A percentile compares a stretch with the other conserved stretches of the same genome.
phyloP scores from a whole-genome alignment of 371 early-diverging fungal genomes.

The Sporodiniella umbellata region DNA sequence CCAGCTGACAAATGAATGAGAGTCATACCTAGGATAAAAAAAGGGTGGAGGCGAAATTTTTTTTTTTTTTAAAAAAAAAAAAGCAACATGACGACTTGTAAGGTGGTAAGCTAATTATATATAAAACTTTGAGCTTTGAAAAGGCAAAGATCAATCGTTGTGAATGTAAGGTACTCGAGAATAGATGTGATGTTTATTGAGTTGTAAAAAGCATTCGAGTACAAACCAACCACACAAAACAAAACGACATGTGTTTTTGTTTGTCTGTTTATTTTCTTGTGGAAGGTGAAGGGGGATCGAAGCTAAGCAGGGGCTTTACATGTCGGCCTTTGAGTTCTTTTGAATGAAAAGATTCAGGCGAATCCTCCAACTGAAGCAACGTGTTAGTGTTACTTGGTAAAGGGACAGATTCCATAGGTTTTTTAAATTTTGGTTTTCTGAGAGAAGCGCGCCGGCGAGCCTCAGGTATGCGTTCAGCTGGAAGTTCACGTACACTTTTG shows the following conservation, averaged over 20 bases:
- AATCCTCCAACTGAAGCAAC: slow-evolving; percentile 29
- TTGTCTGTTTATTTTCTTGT: not conserved
- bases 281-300: slow-evolving; percentile 14
- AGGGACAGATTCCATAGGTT: slow-evolving; percentile 30
- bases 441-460: slow-evolving; percentile 26
- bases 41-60: too few species aligned
- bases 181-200: too few species aligned
- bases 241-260: too few species aligned
- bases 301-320: slow-evolving; percentile 43
- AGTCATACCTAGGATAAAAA: too few species aligned
- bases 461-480: not conserved
- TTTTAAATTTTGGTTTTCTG: slow-evolving; percentile 29
- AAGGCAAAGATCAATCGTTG: too few species aligned
- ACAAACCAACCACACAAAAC: not conserved
- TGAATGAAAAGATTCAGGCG: slow-evolving; percentile 42
- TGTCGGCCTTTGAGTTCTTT: slow-evolving; percentile 35
- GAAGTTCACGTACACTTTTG: slow-evolving; percentile 30
- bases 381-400: slow-evolving; percentile 21
- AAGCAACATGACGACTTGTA: too few species aligned
- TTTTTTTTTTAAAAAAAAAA: too few species aligned
- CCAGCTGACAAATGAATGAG: too few species aligned
- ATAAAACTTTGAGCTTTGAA: too few species aligned
- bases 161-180: too few species aligned
- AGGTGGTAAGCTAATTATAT: too few species aligned
- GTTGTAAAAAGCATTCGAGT: too few species aligned